Conservation (phyloP, 306 rosid species). For the Rosa lucieae region DNA sequence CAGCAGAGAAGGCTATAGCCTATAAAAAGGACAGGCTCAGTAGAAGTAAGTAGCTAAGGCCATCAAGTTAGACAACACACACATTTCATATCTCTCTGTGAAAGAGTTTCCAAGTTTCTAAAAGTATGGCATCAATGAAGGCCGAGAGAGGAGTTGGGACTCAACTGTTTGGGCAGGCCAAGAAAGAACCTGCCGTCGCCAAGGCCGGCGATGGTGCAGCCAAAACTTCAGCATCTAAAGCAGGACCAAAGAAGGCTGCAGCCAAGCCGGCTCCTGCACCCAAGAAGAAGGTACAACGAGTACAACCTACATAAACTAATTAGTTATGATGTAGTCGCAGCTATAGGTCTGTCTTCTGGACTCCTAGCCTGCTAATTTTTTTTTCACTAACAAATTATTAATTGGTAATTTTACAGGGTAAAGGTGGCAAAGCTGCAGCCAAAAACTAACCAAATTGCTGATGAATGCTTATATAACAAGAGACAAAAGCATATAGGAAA, state of each 20-base stretch:
- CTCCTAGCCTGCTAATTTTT: no score
- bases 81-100: background rate
- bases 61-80: slow-evolving; percentile 5
- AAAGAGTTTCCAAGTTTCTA: background rate
- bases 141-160: slow-evolving; percentile 39
- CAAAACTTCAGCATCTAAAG: slow-evolving; percentile 47
- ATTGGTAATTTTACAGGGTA: slow-evolving; percentile 47
- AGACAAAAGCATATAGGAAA: slow-evolving; percentile 1
- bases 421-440: slow-evolving; percentile 56
- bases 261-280: slow-evolving; percentile 52
- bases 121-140: slow-evolving; percentile 46
- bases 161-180: slow-evolving; percentile 45
- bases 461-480: background rate
- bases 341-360: background rate
- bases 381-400: slow-evolving; percentile 4
- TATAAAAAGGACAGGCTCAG: slow-evolving; percentile 24
- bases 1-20: background rate
- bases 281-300: slow-evolving; percentile 56
- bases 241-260: slow-evolving; percentile 55
- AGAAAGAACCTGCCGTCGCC: slow-evolving; percentile 38
- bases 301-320: background rate
- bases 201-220: slow-evolving; percentile 24
- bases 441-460: slow-evolving; percentile 39
- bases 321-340: background rate
- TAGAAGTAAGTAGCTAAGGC: slow-evolving; percentile 1